Evolutionary conservation across 2,329 filamentous ascomycete species (phyloP).

Genomic region (Xylariaceae sp.): DNA sequence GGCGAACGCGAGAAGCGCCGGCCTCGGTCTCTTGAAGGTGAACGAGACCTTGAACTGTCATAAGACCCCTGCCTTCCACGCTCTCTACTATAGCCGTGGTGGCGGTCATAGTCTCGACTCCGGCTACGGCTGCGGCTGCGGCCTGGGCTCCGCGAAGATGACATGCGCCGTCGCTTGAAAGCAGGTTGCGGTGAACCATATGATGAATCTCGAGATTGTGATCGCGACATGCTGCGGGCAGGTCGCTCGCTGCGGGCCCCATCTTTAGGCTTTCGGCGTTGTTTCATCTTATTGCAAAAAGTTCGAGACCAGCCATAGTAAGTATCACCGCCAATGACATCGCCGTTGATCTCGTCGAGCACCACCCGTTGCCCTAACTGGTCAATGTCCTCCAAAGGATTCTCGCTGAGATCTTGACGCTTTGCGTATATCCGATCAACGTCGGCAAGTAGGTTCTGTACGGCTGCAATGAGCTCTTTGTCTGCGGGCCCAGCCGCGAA

Average conservation of each 20-base stretch:
- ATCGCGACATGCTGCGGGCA: slow-evolving; percentile 29
- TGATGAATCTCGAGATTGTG: slow-evolving; percentile 31
- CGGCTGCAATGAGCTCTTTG: slow-evolving; percentile 58
- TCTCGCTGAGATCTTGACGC: slow-evolving; percentile 40
- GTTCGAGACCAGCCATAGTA: slow-evolving; percentile 85
- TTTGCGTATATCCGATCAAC: slow-evolving; percentile 65
- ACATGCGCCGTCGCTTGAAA: slow-evolving; percentile 37
- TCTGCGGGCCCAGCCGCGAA: slow-evolving; percentile 66
- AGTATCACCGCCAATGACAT: slow-evolving; percentile 62
- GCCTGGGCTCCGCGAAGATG: slow-evolving; percentile 28
- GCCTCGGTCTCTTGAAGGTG: slow-evolving; percentile 15
- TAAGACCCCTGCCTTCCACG: slow-evolving; percentile 23
- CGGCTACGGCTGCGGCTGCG: slow-evolving; percentile 29
- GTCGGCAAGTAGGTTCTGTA: slow-evolving; percentile 67
- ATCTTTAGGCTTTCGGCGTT: slow-evolving; percentile 36
- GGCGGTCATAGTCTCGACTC: slow-evolving; percentile 19
- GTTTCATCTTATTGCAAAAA: slow-evolving; percentile 80
- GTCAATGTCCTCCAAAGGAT: slow-evolving; percentile 59
- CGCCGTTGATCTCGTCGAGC: slow-evolving; percentile 61
- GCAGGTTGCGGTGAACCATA: slow-evolving; percentile 32
- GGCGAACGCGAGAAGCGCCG: slow-evolving; percentile 12
- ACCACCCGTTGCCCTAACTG: slow-evolving; percentile 68
- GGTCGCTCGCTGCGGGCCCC: slow-evolving; percentile 16
- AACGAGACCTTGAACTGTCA: slow-evolving; percentile 26
- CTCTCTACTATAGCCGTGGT: slow-evolving; percentile 23